phyloP scores from a whole-genome alignment of 495 filamentous ascomycete genomes.

The Antarctomyces pellizariae region DNA sequence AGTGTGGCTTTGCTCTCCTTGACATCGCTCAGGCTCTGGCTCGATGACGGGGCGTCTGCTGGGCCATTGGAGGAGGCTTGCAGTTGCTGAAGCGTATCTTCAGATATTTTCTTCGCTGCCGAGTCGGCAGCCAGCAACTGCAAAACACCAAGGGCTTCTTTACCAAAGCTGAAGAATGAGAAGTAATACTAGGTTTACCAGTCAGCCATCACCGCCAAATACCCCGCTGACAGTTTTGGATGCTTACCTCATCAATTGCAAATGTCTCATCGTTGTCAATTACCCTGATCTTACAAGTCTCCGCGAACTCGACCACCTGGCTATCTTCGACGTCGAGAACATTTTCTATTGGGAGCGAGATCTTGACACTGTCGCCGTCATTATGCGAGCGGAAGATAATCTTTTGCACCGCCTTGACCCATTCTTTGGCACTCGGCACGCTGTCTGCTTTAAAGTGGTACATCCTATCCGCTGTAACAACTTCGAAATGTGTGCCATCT shows the following conservation, averaged over 20 bases:
- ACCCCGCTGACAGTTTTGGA: neutral
- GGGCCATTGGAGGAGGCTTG: slow-evolving; percentile 5
- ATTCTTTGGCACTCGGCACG: slow-evolving; percentile 73
- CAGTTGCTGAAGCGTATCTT: slow-evolving; percentile 9
- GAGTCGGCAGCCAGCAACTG: slow-evolving; percentile 49
- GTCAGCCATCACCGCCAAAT: slow-evolving; percentile 10
- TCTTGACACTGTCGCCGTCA: slow-evolving; percentile 92
- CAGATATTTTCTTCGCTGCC: slow-evolving; percentile 22
- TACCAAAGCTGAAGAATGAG: slow-evolving; percentile 73
- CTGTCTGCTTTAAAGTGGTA: slow-evolving; percentile 87
- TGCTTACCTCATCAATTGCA: slow-evolving; percentile 74
- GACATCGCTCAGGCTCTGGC: too few species aligned
- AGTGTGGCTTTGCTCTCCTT: neutral
- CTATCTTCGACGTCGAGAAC: slow-evolving; percentile 85
- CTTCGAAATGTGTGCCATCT: slow-evolving; percentile 48
- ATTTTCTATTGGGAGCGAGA: slow-evolving; percentile 70
- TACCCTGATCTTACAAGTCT: slow-evolving; percentile 83
- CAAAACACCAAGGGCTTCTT: slow-evolving; percentile 63
- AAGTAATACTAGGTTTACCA: slow-evolving; percentile 63
- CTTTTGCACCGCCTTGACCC: slow-evolving; percentile 83
- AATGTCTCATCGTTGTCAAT: slow-evolving; percentile 83
- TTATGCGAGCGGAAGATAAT: slow-evolving; percentile 93
- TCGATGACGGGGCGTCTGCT: too few species aligned
- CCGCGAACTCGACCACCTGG: slow-evolving; percentile 74
- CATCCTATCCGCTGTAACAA: slow-evolving; percentile 60